Percentiles rank a stretch among this genome's conserved stretches.
phyloP scores from a whole-genome alignment of 371 early-diverging fungal species.

The Zychaea mexicana region DNA sequence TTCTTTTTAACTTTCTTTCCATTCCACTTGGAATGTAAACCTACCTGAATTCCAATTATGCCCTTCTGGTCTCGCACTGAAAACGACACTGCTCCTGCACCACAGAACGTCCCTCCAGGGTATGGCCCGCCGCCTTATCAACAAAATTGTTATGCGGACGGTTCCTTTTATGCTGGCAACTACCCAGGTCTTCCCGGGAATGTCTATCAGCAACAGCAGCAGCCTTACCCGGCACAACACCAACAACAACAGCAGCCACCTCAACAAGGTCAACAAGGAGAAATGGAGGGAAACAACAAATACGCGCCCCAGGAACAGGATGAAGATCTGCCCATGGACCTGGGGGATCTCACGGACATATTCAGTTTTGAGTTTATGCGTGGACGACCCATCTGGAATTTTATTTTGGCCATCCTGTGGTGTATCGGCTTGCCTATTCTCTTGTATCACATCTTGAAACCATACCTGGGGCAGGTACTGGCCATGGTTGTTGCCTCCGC shows the following conservation, averaged over 20 bases:
- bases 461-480: constrained; percentile 34
- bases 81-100: not conserved
- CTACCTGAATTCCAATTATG: not conserved
- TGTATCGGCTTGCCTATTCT: constrained; percentile 42
- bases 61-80: constrained; percentile 7
- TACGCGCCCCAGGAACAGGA: constrained; percentile 23
- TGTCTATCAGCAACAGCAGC: not conserved
- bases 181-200: constrained; percentile 2
- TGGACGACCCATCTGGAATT: constrained; percentile 34
- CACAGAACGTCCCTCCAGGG: not conserved
- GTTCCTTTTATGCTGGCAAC: not conserved
- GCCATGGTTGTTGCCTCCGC: constrained; percentile 41
- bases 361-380: constrained; percentile 36
- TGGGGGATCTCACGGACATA: constrained; percentile 33
- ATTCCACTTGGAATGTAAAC: constrained; percentile 4
- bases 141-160: constrained; percentile 20
- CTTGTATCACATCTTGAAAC: constrained; percentile 29
- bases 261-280: not conserved
- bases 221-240: not conserved
- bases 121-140: not conserved
- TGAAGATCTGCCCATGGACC: constrained; percentile 32
- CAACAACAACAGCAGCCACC: not conserved
- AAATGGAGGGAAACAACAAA: constrained; percentile 3
- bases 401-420: constrained; percentile 40
- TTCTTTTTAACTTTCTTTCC: not conserved